Evolutionary conservation across 2,329 filamentous ascomycete species (phyloP).

Genomic region (Colletotrichum paranaense): DNA sequence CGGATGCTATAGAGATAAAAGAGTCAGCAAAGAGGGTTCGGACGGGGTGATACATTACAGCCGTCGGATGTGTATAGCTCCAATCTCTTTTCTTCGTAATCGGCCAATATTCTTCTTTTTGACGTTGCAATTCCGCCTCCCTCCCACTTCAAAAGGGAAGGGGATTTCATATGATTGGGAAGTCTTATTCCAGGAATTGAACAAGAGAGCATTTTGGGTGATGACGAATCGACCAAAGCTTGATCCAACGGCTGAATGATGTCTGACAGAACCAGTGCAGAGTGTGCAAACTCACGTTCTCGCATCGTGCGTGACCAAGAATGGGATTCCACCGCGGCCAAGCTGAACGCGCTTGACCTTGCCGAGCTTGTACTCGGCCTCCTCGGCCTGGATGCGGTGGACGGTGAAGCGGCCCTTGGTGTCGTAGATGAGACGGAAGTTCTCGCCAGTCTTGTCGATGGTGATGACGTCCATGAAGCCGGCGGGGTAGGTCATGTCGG

Average conservation of each 20-base stretch:
- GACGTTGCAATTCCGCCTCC: slow-evolving; percentile 32
- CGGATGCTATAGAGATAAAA: slow-evolving; percentile 78
- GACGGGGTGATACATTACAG: slow-evolving; percentile 59
- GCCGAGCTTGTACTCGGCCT: slow-evolving; percentile 99
- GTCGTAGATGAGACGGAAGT: slow-evolving; percentile 99
- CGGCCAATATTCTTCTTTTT: slow-evolving; percentile 28
- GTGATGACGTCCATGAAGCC: slow-evolving; percentile 99
- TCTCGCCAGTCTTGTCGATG: slow-evolving; percentile 99
- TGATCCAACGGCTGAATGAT: slow-evolving; percentile 99
- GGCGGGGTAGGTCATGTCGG: slow-evolving; percentile 95
- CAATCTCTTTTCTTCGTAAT: slow-evolving; percentile 39
- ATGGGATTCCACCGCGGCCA: slow-evolving; percentile 99
- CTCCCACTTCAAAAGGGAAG: slow-evolving; percentile 6
- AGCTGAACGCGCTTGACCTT: slow-evolving; percentile 99
- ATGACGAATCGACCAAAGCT: slow-evolving; percentile 82
- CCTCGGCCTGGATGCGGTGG: slow-evolving; percentile 98
- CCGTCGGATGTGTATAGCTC: slow-evolving; percentile 57
- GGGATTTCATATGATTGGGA: slow-evolving; percentile 8
- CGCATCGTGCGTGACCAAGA: slow-evolving; percentile 99
- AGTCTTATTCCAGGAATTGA: slow-evolving; percentile 16
- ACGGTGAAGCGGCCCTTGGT: slow-evolving; percentile 99
- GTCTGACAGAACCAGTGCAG: slow-evolving; percentile 71
- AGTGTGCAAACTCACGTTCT: slow-evolving; percentile 88
- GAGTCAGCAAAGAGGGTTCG: slow-evolving; percentile 52
- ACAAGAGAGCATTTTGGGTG: slow-evolving; percentile 37